phyloP scores from a whole-genome alignment of 2,329 filamentous ascomycete genomes.

The Aspergillus viridinutans region DNA sequence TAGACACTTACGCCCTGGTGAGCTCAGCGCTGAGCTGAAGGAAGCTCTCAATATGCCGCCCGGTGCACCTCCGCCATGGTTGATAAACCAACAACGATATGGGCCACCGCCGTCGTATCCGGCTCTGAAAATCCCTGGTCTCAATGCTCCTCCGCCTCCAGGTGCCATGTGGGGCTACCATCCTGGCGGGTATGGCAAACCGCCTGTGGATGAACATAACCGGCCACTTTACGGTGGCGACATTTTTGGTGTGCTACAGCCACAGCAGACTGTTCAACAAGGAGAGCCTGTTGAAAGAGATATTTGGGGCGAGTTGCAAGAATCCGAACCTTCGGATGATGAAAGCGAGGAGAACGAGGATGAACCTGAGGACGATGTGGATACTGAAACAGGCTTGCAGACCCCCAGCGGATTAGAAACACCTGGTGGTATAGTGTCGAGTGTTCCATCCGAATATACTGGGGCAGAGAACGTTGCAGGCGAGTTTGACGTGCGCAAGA shows the following conservation, averaged over 20 bases:
- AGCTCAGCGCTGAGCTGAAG: conserved; percentile 81
- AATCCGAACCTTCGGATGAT: conserved; percentile 67
- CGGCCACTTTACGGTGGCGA: conserved; percentile 89
- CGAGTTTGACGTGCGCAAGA: conserved; percentile 88
- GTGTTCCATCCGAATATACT: conserved; percentile 73
- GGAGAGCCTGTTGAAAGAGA: conserved; percentile 81
- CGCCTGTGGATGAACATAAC: conserved; percentile 90
- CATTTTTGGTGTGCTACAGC: conserved; percentile 75
- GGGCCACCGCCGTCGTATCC: conserved; percentile 93
- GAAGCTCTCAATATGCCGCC: conserved; percentile 92
- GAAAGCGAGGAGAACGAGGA: conserved; percentile 64
- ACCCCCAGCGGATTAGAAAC: conserved; percentile 72
- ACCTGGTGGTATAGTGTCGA: conserved; percentile 73
- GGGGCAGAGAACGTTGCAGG: conserved; percentile 73
- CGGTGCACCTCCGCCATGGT: conserved; percentile 89
- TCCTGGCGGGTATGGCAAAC: conserved; percentile 92
- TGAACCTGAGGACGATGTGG: conserved; percentile 46
- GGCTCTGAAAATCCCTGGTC: conserved; percentile 86
- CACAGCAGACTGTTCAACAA: conserved; percentile 57
- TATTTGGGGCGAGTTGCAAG: conserved; percentile 88
- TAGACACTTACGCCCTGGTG: conserved; percentile 82
- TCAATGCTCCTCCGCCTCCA: conserved; percentile 87
- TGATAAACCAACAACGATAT: conserved; percentile 93
- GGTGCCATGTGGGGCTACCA: conserved; percentile 93
- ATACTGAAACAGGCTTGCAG: conserved; percentile 57